Evolutionary conservation across 2,329 filamentous ascomycete genomes (phyloP), one percentile per base, ranked within the genome.

Genomic region (Sphaerulina musiva): DNA sequence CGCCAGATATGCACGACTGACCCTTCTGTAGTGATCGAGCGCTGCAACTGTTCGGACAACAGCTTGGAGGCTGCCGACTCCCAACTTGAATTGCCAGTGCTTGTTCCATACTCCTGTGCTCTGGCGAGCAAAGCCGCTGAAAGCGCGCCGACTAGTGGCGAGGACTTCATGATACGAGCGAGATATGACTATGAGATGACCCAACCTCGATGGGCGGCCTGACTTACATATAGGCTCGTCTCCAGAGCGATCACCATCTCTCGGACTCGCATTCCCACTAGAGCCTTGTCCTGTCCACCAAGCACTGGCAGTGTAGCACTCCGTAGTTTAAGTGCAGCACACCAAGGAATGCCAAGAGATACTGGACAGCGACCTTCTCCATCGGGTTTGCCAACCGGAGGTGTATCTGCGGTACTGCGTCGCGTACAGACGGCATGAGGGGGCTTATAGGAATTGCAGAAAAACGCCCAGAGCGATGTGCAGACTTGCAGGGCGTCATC

Each of bases 11-110:
- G 26, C 26, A 29, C 6, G 26, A 46, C 47, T 45, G 31, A 52
- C 48, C 48, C 48, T 38, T 48, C 38, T 17, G 53, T 53, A 17
- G 54, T 57, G 43, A 59, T 59, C 11, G 51, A 53, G 6, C 51
- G 41, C 34, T 59, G 57, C 11, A 59, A 38, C 44, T 53, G 50
- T 38, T 53, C 46, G 12, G 56, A 59, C 17, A 59, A 39, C 14
- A 42, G 2, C 48, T 23, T 45, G 12, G 48, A 51, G 2, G 48
- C 48, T 17, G 34, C 48, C n/a, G 48, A 51, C 31, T 51, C 48
- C 41, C 39, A 38, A 10, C 14, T 51, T 10, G 48, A 44, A 34
- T 29, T 51, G 12, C 48, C 40, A 12, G 29, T 51, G 17, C 48
- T 43, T 6, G 48, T 20, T 14, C 41, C 48, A 43, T 51, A 40